Conservation (phyloP, 805 yeast species). For the Suhomyces emberorum region DNA sequence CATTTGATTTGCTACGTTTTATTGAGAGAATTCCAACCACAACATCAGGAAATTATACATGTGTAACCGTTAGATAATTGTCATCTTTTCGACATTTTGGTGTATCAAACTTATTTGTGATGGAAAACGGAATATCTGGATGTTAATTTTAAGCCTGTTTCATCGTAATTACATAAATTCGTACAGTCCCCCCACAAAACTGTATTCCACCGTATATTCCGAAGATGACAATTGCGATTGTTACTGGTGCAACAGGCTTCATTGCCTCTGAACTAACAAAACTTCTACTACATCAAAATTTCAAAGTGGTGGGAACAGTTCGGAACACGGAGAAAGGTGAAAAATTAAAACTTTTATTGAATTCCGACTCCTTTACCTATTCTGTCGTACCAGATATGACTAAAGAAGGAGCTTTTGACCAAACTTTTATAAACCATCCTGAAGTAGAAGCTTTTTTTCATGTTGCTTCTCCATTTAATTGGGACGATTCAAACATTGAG, state of each 20-base stretch:
- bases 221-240: slow-evolving; percentile 23
- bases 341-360: slow-evolving; percentile 13
- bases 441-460: slow-evolving; percentile 27
- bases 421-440: slow-evolving; percentile 23
- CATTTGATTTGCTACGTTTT: too few relatives aligned
- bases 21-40: too few relatives aligned
- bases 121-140: too few relatives aligned
- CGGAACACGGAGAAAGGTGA: slow-evolving; percentile 39
- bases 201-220: too few relatives aligned
- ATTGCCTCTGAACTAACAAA: slow-evolving; percentile 46
- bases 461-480: slow-evolving; percentile 33
- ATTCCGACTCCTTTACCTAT: slow-evolving; percentile 17
- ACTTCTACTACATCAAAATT: slow-evolving; percentile 34
- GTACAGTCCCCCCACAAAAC: neutral
- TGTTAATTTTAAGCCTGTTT: too few relatives aligned
- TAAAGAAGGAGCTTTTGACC: slow-evolving; percentile 25
- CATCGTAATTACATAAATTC: too few relatives aligned
- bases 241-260: slow-evolving; percentile 53
- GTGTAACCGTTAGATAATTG: too few relatives aligned
- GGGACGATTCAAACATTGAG: slow-evolving; percentile 13
- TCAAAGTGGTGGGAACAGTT: slow-evolving; percentile 45
- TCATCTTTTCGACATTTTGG: too few relatives aligned
- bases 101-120: too few relatives aligned
- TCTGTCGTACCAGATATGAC: slow-evolving; percentile 23
- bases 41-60: too few relatives aligned